Evolutionary conservation across 192 early-diverging fungal genomes (phyloP).

Genomic region (Mortierella alpina): DNA sequence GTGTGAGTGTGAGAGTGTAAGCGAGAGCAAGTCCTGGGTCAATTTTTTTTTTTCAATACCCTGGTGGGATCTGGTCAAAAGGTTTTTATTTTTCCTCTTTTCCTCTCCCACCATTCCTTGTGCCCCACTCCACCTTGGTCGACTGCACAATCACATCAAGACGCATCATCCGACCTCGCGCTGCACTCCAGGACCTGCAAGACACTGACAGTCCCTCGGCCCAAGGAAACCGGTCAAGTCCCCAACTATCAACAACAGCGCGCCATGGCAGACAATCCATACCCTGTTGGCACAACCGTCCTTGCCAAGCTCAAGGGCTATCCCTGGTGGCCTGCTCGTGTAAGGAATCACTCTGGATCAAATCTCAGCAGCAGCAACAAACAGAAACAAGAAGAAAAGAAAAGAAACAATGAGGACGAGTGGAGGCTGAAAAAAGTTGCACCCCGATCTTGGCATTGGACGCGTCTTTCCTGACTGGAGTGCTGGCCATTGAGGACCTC

Average conservation of each 20-base stretch:
- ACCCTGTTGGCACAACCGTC: conserved; percentile 62
- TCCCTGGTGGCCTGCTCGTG: conserved; percentile 73
- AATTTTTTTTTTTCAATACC: too few species aligned
- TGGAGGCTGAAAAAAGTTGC: not conserved
- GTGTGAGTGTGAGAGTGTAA: not conserved
- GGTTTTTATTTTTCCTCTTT: not conserved
- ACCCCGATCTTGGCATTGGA: too few species aligned
- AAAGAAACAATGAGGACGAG: too few species aligned
- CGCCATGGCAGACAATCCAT: conserved; percentile 43
- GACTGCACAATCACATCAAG: too few species aligned
- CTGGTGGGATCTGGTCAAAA: too few species aligned
- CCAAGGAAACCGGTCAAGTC: not conserved
- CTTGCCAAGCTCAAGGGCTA: conserved; percentile 71
- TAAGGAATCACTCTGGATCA: conserved; percentile 35
- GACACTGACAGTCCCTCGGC: too few species aligned
- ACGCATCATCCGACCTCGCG: too few species aligned
- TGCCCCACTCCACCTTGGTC: not conserved
- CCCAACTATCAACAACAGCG: conserved; percentile 2
- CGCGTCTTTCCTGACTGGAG: too few species aligned
- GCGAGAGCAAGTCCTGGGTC: not conserved
- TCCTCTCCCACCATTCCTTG: not conserved
- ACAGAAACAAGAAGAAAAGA: too few species aligned
- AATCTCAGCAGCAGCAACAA: too few species aligned
- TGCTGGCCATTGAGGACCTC: too few species aligned
- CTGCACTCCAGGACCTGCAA: too few species aligned